Evolutionary conservation across 2,329 filamentous ascomycete species (phyloP), one percentile per base, ranked within the genome.

Genomic region (Capronia coronata): DNA sequence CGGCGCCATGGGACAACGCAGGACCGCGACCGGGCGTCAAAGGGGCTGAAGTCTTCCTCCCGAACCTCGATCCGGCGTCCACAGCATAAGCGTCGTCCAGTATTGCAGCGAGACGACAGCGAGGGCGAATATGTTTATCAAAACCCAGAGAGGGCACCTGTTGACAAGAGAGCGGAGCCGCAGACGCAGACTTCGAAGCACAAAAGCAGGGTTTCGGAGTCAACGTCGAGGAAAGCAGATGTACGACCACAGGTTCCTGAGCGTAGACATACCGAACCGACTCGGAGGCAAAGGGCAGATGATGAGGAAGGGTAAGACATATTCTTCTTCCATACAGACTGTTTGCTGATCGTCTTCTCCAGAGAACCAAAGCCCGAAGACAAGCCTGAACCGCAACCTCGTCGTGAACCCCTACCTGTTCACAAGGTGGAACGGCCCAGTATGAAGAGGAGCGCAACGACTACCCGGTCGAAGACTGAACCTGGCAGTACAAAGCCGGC

Each of bases 81-180:
- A 30, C 29, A 54, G 2, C 38, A 43, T 11, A 39, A 42, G 14
- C 43, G 47, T 10, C 39, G 29, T 9, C 14, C 22, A 3, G 18
- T 29, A n/a, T n/a, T n/a, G 11, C 23, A 11, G 3, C 41, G 40
- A 21, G 51, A 51, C 21, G 48, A 51, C 10, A 41, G 48, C 35
- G 49, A 59, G 42, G 43, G 51, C 27, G 48, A 57, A 25, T 55
- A 53, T 22, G 54, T 56, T 23, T 56, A 56, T 38, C 11, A 23
- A n/a, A 43, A 11, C 16, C 8, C 23, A 14, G 27, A 41, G 30
- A 30, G 38, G 46, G 34, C 38, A 9, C 22, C 44, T 1, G 32
- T 25, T 10, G 30, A 19, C 19, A 16, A 19, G n/a, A 35, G 46
- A n/a, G 21, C 37, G 18, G 16, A 41, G 16, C 8, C 23, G 11